phyloP scores from a whole-genome alignment of 2,329 filamentous ascomycete species.

The Zymoseptoria ardabiliae region DNA sequence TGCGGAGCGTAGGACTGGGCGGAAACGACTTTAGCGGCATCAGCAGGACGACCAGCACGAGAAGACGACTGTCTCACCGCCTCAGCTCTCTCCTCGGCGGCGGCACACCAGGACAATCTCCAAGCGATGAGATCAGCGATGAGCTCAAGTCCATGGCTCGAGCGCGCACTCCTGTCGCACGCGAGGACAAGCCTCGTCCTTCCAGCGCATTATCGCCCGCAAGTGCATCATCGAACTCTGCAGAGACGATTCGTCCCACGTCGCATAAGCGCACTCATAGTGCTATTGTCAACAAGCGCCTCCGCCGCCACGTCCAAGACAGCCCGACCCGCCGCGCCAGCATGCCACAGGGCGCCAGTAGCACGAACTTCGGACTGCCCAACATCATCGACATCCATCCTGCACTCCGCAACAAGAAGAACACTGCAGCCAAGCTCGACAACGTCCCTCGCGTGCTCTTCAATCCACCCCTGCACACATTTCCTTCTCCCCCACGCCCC shows the following conservation, averaged over 20 bases:
- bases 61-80: neutral
- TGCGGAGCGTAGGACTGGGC: constrained; percentile 11
- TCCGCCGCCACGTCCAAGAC: neutral
- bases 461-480: neutral
- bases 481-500: neutral
- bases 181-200: neutral
- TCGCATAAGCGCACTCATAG: constrained; percentile 2
- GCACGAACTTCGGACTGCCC: neutral
- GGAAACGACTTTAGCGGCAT: constrained; percentile 4
- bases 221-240: neutral
- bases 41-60: constrained; percentile 5
- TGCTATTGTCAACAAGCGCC: neutral
- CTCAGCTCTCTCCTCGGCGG: neutral
- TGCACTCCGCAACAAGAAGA: neutral
- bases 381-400: neutral
- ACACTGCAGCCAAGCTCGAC: neutral
- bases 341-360: neutral
- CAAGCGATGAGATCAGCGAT: neutral
- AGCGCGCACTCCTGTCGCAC: neutral
- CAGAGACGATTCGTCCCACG: neutral
- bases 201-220: neutral
- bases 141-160: neutral
- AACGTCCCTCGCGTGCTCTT: neutral
- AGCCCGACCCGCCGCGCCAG: neutral
- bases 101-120: neutral